Base-by-base conservation (phyloP, 768 basidiomycete species). In the Gyrodon lividus region DNA sequence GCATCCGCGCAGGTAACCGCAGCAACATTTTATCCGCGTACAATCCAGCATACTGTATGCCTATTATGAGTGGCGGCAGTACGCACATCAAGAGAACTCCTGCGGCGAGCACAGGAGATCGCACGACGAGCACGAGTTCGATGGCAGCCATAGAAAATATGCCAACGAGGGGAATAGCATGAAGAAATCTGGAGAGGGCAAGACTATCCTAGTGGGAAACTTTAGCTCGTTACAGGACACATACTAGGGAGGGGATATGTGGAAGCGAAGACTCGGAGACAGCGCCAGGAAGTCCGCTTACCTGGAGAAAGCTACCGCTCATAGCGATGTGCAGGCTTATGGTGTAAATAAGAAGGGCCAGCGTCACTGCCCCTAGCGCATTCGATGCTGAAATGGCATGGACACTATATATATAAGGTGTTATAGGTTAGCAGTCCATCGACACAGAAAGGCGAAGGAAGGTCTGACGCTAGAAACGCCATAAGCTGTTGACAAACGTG, bases 321-420 rank as follows among this genome's bases (percentile, higher is more conserved):
- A 56, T 38, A 19, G 47, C 53, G 42, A 62, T 46, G 30, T 70
- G 58, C 51, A 68, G 59, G 31, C 59, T 68, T 39, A 70, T 59
- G 2, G 67, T 68, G 28, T 70, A 66, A 5, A 68, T 43, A 23
- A 68, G 39, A 24, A 70, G 61, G 13, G 56, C 56, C 19, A 68
- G 53, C 4, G 68, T 66, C 30, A 51, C 43, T 13, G 59, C 51
- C 34, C 33, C 54, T 5, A 68, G 41, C 14, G 33, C 46, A 3
- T 31, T 41, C 3, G 64, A 62, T n/a, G 58, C 55, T 23, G 61
- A 63, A 16, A 61, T 44, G 0, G 53, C 51, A 40, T 65, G 63
- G 43, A 68, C 19, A 7, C 66, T 68, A 34, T 40, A 28, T 20
- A 34, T 40, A 37, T 10, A 17, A 38, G 5, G 22, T 26, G 33